Conservation (phyloP, 352 stramenopile genomes). For the Aphanomyces stellatus region DNA sequence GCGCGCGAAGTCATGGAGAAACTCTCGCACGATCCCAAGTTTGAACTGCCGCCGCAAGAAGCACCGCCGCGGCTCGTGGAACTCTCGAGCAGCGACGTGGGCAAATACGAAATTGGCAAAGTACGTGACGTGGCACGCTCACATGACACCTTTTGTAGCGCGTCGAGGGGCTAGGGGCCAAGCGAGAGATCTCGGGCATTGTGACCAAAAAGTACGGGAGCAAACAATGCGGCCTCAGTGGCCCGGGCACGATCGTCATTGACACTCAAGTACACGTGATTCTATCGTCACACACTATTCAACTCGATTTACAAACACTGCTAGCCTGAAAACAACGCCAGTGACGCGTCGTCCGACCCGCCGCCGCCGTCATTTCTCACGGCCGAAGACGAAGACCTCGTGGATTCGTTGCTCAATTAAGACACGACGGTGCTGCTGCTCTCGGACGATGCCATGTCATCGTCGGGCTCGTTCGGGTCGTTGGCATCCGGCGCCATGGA, state of each 20-base stretch:
- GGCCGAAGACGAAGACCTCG: neutral
- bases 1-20: conserved; percentile 46
- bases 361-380: too few relatives aligned
- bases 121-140: neutral
- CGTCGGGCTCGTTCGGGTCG: too few relatives aligned
- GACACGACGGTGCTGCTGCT: too few relatives aligned
- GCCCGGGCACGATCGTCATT: conserved; percentile 59
- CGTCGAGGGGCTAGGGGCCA: conserved; percentile 38
- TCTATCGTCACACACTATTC: neutral
- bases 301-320: neutral
- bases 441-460: neutral
- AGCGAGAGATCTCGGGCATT: conserved; percentile 46
- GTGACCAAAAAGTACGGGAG: conserved; percentile 68
- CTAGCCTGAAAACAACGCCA: neutral
- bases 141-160: conserved; percentile 1
- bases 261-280: conserved; percentile 28
- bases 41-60: neutral
- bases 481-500: neutral
- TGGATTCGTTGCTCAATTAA: neutral
- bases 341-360: too few relatives aligned
- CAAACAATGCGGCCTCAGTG: conserved; percentile 52
- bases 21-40: conserved; percentile 33
- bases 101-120: conserved; percentile 63
- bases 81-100: conserved; percentile 65
- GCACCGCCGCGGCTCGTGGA: conserved; percentile 54